Base-by-base conservation (phyloP, 306 rosid species). In the Casuarina cunninghamiana region DNA sequence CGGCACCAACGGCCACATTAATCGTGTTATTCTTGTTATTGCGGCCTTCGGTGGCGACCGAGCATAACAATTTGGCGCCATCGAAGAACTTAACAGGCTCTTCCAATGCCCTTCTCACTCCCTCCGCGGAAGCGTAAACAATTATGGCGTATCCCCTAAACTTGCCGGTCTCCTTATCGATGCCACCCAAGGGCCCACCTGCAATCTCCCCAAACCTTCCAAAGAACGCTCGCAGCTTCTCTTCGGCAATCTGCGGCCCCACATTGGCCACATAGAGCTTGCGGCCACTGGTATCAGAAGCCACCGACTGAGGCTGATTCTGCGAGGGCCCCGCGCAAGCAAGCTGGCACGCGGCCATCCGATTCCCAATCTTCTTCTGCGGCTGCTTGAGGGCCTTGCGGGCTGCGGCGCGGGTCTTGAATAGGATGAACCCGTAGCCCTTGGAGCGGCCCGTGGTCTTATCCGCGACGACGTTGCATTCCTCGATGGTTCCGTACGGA, bases 371-470 rank as follows among this genome's bases (percentile, higher is more conserved):
- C 32, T 57, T 57, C 37, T 12, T 57, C 38, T 57, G 63, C 12
- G 63, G 63, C 32, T 57, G 38, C 63, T 57, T 57, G 38, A 57
- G 63, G 63, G 63, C 63, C 32, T 57, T 57, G 13, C 63, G 13
- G 38, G 63, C 63, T 21, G 63, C 26, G 63, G 63, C 63, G 38
- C 63, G 26, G 63, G 63, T 19, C 32, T 57, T 57, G 69, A 63
- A 37, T 3, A 63, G 69, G 44, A 85, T 83, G 35, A 85, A 85
- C 41, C 86, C 86, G 50, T 85, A 85, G 68, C 86, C 88, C 12
- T 85, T 85, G 17, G 88, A 85, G 68, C 77, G 79, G 4, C 68
- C 79, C 5, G 86, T 81, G 69, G 55, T 79, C 61, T 75, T 81
- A 62, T 81, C 86, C 5, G 68, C 41, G 78, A 85, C 82, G 37